These are phyloP conservation scores for Colletotrichum neosansevieriae DNA, from an alignment of 2,329 filamentous ascomycete species.

Conservation along the genomic window DNA sequence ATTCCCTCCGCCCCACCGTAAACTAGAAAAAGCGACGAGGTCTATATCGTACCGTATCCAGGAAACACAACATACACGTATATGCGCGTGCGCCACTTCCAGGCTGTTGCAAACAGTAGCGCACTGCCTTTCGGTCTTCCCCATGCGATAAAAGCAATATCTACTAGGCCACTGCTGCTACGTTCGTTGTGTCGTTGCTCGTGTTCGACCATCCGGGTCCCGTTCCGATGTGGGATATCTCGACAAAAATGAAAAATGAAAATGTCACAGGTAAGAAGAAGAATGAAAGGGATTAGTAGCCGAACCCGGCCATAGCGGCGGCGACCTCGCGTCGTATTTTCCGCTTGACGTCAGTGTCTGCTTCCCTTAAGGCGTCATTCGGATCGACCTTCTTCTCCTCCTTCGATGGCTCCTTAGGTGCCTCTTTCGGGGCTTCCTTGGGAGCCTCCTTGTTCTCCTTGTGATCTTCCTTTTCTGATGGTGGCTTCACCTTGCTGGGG, in stretches of 20 bases:
- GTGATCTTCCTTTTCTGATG: conserved; percentile 4
- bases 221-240: conserved; percentile 28
- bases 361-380: conserved; percentile 36
- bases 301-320: conserved; percentile 33
- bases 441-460: conserved; percentile 8
- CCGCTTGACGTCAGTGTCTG: conserved; percentile 28
- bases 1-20: background rate
- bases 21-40: background rate
- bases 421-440: conserved; percentile 18
- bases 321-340: conserved; percentile 33
- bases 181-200: conserved; percentile 11
- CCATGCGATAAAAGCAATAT: conserved; percentile 15
- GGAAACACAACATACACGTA: background rate
- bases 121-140: background rate
- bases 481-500: conserved; percentile 19
- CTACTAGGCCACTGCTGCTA: conserved; percentile 12
- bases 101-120: background rate
- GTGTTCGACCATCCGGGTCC: conserved; percentile 6
- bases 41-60: conserved; percentile 36
- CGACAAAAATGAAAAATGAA: background rate
- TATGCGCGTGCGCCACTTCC: background rate
- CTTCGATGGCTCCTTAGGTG: background rate
- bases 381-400: conserved; percentile 35
- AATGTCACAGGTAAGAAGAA: background rate
- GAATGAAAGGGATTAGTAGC: conserved; percentile 28